A percentile compares a stretch with the other conserved stretches of the same genome.
These are phyloP conservation scores for Fusarium succisae DNA, from an alignment of 2,329 filamentous ascomycete species.

Conservation along the genomic window DNA sequence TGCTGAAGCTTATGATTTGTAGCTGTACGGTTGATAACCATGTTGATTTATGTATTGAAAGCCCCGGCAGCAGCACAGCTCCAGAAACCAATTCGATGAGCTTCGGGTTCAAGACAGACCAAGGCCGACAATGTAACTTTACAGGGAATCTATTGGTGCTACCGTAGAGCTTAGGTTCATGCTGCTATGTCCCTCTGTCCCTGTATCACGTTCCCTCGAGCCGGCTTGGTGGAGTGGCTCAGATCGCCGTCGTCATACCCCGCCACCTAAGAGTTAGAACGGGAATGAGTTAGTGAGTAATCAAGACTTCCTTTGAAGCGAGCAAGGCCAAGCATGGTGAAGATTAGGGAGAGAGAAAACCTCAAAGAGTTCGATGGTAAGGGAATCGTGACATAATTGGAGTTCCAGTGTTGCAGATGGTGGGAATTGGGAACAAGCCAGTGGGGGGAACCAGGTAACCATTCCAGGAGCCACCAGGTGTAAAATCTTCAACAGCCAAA, in stretches of 20 bases:
- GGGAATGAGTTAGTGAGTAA: slow-evolving; percentile 7
- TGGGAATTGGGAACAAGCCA: neutral
- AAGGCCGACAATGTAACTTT: slow-evolving; percentile 3
- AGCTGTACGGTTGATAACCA: slow-evolving; percentile 11
- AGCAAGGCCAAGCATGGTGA: neutral
- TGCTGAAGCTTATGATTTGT: neutral
- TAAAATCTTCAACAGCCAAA: slow-evolving; percentile 5
- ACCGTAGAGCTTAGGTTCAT: neutral
- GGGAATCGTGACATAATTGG: neutral
- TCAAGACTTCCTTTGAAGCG: slow-evolving; percentile 1
- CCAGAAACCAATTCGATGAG: neutral
- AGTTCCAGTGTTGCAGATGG: neutral
- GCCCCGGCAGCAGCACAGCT: neutral
- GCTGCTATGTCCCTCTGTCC: slow-evolving; percentile 5
- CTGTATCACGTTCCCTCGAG: slow-evolving; percentile 36
- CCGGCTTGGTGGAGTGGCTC: slow-evolving; percentile 35
- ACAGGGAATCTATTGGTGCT: slow-evolving; percentile 11
- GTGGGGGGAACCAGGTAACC: neutral
- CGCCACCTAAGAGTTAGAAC: slow-evolving; percentile 28
- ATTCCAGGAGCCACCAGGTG: slow-evolving; percentile 6
- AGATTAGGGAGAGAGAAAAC: neutral
- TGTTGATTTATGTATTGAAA: neutral
- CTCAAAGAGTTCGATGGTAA: neutral
- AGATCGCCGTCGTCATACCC: slow-evolving; percentile 38
- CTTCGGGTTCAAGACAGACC: neutral